Base-by-base conservation (phyloP, 2,329 filamentous ascomycete genomes). In the Cladosporium sphaerospermum region DNA sequence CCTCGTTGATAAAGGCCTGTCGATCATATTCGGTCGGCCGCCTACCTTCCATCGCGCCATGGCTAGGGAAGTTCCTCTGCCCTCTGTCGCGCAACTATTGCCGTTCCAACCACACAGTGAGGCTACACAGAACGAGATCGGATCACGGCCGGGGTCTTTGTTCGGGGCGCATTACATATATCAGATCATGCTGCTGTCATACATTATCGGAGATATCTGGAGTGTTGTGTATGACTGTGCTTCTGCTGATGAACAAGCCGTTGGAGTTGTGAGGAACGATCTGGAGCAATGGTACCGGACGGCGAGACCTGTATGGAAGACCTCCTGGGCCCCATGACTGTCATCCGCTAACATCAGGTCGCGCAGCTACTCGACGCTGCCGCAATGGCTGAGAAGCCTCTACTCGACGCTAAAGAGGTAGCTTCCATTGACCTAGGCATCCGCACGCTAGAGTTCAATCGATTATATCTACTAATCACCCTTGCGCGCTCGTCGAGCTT, bases 141-240 rank as follows among this genome's bases (percentile, higher is more conserved):
- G 45, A 10, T 8, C 33, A 34, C 39, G 47, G 5, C 45, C 58
- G 8, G 50, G 50, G 2, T 44, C 54, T 2, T 40, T 58, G 11
- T 63, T 61, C 32, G 59, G 57, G 3, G 59, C 60, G 6, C 60
- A 63, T 44, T 59, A 52, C 32, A 34, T 57, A 2, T 55, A 60
- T 19, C 59, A 60, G 37, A 54, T 59, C 6, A 49, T 56, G 36
- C 31, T 23, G 10, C 48, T 57, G 6, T 59, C 56, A 2, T 39
- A 47, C 6, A 23, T 60, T 3, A 55, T 57, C 13, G 55, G 46
- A 4, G 56, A 61, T 11, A 55, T 60, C 33, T 60, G 59, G 59
- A 41, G 44, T 28, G 47, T 34, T 34, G 40, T 61, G 8, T 54
- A 61, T 39, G 46, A 54, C 8, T 31, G 31, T 18, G 37, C 16